Evolutionary conservation across 2,329 filamentous ascomycete species (phyloP).

Genomic region (Curvularia eragrostidis): DNA sequence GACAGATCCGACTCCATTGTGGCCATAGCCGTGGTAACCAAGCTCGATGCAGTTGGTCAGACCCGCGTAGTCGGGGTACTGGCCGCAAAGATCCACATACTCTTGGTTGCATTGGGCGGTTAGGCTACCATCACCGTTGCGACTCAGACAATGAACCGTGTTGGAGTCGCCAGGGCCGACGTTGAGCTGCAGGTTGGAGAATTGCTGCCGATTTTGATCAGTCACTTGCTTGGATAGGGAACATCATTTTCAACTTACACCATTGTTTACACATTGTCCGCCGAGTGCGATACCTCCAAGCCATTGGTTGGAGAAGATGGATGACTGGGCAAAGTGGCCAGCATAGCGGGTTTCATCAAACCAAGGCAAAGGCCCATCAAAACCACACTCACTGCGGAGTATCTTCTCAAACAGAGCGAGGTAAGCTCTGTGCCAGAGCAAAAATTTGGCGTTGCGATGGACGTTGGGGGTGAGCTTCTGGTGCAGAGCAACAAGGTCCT

Average conservation of each 20-base stretch:
- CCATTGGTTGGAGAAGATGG: constrained; percentile 41
- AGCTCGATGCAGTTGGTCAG: constrained; percentile 41
- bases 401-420: constrained; percentile 53
- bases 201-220: constrained; percentile 31
- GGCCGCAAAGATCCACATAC: constrained; percentile 41
- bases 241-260: constrained; percentile 33
- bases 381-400: constrained; percentile 53
- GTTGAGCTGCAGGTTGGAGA: constrained; percentile 42
- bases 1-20: constrained; percentile 47
- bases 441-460: constrained; percentile 47
- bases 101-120: constrained; percentile 38
- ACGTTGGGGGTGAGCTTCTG: constrained; percentile 44
- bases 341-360: constrained; percentile 47
- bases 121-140: constrained; percentile 33
- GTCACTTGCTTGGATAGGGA: neutral
- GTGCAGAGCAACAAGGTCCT: constrained; percentile 46
- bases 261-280: constrained; percentile 41
- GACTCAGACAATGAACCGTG: constrained; percentile 41
- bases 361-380: constrained; percentile 49
- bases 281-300: constrained; percentile 35
- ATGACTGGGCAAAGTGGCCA: constrained; percentile 36
- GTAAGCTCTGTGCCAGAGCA: constrained; percentile 53
- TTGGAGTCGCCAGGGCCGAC: constrained; percentile 40
- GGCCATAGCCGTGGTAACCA: constrained; percentile 45
- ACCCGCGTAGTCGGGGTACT: constrained; percentile 31